Conservation (phyloP, 176 grass and related monocot species). For the Eleusine coracana region DNA sequence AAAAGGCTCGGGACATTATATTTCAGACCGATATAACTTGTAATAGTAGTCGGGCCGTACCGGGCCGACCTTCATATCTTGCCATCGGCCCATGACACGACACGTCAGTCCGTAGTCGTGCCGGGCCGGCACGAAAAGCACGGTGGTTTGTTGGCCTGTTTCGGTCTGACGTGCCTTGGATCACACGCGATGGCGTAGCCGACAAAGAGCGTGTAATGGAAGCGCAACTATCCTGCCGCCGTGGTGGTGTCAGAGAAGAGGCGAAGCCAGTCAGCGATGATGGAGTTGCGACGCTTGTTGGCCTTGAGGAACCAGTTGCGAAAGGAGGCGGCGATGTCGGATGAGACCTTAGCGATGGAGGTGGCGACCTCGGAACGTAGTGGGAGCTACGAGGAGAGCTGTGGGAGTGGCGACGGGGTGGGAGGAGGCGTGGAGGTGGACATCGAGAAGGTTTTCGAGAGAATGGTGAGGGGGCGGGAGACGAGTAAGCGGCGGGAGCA, state of each 20-base stretch:
- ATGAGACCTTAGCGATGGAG: constrained; percentile 17
- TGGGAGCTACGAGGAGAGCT: constrained; percentile 32
- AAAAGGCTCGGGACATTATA: too few relatives aligned
- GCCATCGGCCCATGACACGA: too few relatives aligned
- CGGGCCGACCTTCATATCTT: too few relatives aligned
- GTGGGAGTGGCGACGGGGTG: constrained; percentile 14
- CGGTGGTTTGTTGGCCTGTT: too few relatives aligned
- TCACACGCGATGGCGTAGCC: constrained; percentile 84
- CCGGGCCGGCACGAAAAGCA: too few relatives aligned
- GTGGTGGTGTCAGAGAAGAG: constrained; percentile 55
- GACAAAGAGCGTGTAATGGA: constrained; percentile 76
- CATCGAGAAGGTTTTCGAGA: constrained; percentile 50
- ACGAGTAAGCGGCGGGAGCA: constrained; percentile 18
- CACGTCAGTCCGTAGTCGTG: too few relatives aligned
- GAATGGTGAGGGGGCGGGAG: constrained; percentile 42
- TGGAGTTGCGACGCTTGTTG: constrained; percentile 40
- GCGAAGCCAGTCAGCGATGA: constrained; percentile 85
- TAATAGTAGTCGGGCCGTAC: too few relatives aligned
- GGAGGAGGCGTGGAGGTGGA: constrained; percentile 17
- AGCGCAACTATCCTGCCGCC: constrained; percentile 39
- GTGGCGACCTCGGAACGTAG: background rate
- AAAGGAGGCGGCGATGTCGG: constrained; percentile 57
- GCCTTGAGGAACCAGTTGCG: constrained; percentile 64
- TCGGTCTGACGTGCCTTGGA: constrained; percentile 48
- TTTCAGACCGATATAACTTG: too few relatives aligned